Conservation (phyloP, 129 eudicot species). For the Lonicera japonica region DNA sequence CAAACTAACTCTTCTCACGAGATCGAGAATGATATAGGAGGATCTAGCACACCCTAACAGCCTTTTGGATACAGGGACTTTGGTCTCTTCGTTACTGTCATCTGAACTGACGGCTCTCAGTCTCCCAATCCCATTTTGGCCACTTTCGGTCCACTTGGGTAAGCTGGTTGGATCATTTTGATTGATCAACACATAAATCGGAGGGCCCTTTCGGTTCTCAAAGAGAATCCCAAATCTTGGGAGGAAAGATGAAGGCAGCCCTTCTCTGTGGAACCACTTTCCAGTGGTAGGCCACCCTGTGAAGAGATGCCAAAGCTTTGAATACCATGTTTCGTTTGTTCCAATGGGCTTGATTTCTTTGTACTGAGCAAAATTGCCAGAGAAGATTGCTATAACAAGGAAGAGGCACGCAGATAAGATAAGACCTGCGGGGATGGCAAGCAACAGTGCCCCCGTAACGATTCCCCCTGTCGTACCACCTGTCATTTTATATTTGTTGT, state of each 20-base stretch:
- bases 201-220: conserved; percentile 19
- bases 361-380: conserved; percentile 11
- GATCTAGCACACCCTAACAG: conserved; percentile 19
- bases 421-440: conserved; percentile 19
- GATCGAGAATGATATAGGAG: conserved; percentile 19
- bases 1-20: conserved; percentile 12
- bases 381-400: conserved; percentile 10
- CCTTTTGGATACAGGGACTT: neutral
- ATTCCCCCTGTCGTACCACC: conserved; percentile 22
- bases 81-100: conserved; percentile 9
- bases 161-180: conserved; percentile 14
- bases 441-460: conserved; percentile 17
- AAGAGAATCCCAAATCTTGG: conserved; percentile 17
- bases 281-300: conserved; percentile 17
- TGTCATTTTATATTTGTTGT: neutral
- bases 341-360: conserved; percentile 17
- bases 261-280: conserved; percentile 17
- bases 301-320: conserved; percentile 14
- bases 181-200: conserved; percentile 7
- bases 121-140: conserved; percentile 20
- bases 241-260: conserved; percentile 16
- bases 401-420: conserved; percentile 14
- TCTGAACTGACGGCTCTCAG: conserved; percentile 16
- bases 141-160: conserved; percentile 23
- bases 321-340: conserved; percentile 4